Base-by-base conservation (phyloP, 75 land plant species). In the Pinus taeda region DNA sequence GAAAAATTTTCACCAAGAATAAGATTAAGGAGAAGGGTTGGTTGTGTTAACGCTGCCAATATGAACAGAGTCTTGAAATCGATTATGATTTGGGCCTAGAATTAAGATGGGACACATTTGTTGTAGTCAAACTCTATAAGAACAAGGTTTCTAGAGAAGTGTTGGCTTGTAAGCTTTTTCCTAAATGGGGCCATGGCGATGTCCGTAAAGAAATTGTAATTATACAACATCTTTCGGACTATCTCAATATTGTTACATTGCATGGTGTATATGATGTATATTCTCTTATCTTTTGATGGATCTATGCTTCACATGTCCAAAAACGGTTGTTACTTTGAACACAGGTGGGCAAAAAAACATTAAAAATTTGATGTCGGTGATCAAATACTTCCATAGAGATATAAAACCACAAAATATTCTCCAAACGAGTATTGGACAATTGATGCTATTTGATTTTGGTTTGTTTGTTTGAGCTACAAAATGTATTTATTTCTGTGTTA, bases 361-460 rank as follows among this genome's bases (percentile, higher is more conserved):
- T 6, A 89, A 84, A 78, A 88, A 90, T 26, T 21, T 95, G 42
- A 73, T 91, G 49, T 58, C 60, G 61, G 90, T 86, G 15, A 83
- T 95, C 5, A 81, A 88, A 81, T 87, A 86, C 74, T 95, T 93
- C 8, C 94, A 91, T 66, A 78, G 94, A 33, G 92, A 93, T 70
- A 83, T 93, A 29, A 89, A 92, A 81, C 96, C 96, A 9, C 92
- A 93, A 71, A 93, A 93, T 75, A 87, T 95, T 45, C 91, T 95
- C 55, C 83, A 88, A 3, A 84, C 84, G 18, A 36, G 78, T 3
- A 36, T 80, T 2, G 89, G 86, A 17, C 75, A 82, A 55, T 74
- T 92, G 75, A 93, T 89, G 76, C 87, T 93, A 18, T 92, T 94
- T 9, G 96, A 93, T 76, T 93, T 93, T 87, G 96, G 93, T 4